Evolutionary conservation across 2,329 filamentous ascomycete species (phyloP).

Genomic region (Helicocarpus griseus): DNA sequence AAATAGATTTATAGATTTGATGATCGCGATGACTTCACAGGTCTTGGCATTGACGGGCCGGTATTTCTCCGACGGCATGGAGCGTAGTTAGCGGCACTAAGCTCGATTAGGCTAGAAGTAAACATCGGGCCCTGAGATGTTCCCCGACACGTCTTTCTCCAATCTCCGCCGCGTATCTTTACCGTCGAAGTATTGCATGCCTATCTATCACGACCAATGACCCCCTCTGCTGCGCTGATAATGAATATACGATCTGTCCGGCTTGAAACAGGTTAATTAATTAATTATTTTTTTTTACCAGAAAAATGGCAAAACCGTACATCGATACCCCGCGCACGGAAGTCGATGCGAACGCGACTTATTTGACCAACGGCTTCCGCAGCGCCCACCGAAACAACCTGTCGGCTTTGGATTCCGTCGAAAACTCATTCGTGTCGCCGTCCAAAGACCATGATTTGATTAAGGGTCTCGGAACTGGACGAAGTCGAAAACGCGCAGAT

Average conservation of each 20-base stretch:
- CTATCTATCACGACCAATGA: not conserved
- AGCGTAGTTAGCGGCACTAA: conserved; percentile 16
- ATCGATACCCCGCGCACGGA: conserved; percentile 77
- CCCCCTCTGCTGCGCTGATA: not conserved
- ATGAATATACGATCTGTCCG: not conserved
- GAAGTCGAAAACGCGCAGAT: conserved; percentile 40
- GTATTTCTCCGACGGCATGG: conserved; percentile 1
- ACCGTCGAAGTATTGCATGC: not conserved
- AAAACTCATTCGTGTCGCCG: conserved; percentile 77
- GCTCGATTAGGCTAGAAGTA: conserved; percentile 29
- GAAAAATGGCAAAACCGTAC: conserved; percentile 55
- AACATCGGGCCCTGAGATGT: conserved; percentile 23
- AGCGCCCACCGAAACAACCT: conserved; percentile 32
- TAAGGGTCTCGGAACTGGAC: conserved; percentile 60
- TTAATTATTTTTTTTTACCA: no score
- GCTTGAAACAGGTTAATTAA: not conserved
- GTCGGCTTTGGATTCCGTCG: conserved; percentile 64
- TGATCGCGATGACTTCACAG: conserved; percentile 24
- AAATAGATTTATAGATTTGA: conserved; percentile 6
- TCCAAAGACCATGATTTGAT: conserved; percentile 68
- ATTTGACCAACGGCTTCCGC: conserved; percentile 58
- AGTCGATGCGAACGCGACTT: conserved; percentile 74
- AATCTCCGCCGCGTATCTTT: conserved; percentile 1
- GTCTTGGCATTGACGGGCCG: not conserved
- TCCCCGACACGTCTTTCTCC: conserved; percentile 22